Evolutionary conservation across 169 alveolate genomes (phyloP).

Genomic region (Perkinsus chesapeaki): DNA sequence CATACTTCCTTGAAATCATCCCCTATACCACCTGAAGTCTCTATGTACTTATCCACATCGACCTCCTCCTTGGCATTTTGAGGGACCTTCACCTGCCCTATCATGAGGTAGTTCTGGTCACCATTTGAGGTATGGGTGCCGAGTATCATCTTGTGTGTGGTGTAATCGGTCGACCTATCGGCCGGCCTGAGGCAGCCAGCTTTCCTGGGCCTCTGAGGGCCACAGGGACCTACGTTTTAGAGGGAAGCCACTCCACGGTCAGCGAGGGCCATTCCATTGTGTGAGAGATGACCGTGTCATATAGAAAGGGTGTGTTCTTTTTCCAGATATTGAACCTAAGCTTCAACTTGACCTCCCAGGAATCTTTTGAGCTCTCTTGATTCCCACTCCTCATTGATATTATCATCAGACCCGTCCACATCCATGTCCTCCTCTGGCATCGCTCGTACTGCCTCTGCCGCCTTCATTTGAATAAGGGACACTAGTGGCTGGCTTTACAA

Average conservation of each 20-base stretch:
- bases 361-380: no score
- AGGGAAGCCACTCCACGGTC: slow-evolving; percentile 75
- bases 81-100: slow-evolving; percentile 65
- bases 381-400: not conserved
- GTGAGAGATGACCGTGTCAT: slow-evolving; percentile 80
- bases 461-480: not conserved
- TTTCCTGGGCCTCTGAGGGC: slow-evolving; percentile 16
- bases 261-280: slow-evolving; percentile 95
- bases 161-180: slow-evolving; percentile 42
- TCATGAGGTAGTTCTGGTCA: slow-evolving; percentile 76
- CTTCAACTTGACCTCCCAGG: no score
- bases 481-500: not conserved
- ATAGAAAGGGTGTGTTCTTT: slow-evolving; percentile 86
- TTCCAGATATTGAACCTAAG: slow-evolving; percentile 73
- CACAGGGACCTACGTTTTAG: slow-evolving; percentile 5
- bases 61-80: slow-evolving; percentile 31
- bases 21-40: not conserved
- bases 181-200: slow-evolving; percentile 26
- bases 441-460: not conserved
- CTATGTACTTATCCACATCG: not conserved
- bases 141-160: slow-evolving; percentile 68
- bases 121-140: slow-evolving; percentile 87
- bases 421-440: not conserved
- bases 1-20: not conserved
- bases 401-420: not conserved